Base-by-base conservation (phyloP, 1,284 basidiomycete species). In the Ganoderma sinense region DNA sequence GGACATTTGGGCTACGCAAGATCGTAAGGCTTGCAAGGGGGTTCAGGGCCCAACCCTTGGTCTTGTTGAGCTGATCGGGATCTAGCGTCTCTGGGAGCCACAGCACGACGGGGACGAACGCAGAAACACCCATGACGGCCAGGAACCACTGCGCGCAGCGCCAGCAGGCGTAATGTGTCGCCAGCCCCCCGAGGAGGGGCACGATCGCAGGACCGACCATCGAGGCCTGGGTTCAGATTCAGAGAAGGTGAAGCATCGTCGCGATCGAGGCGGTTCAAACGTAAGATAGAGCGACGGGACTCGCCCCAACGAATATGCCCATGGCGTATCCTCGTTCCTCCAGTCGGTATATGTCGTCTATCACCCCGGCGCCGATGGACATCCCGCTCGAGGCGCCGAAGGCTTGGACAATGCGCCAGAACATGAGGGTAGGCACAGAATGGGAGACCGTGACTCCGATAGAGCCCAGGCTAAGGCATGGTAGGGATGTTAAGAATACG, bases 151-250 rank as follows among this genome's bases (percentile, higher is more conserved):
- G 93, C 77, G 91, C 89, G 1, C 85, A 77, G 2, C 93, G 86
- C 94, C 94, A 95, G 0, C 92, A 90, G 48, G 82, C 83, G 70
- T 89, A 90, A 65, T 88, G 80, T 0, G 89, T 82, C 0, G 84
- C 80, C 29, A 83, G 33, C 55, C 88, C 88, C 80, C 80, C 80
- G 0, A 74, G 70, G 7, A 82, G 65, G 0, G 81, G 82, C 1
- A 82, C 81, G 11, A 83, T 68, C 1, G 82, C 79, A 1, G 81
- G 80, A 0, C 82, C 82, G 13, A 83, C 68, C 11, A 81, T 75
- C 31, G 75, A 73, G 16, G 78, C 78, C 80, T 82, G 59, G 26
- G n/a, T 36, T 36, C 36, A 36, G 7, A 36, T n/a, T 18, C 26
- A 64, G 26, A 36, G 14, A 48, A 48, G 45, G 45, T 10, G 23